Conservation (phyloP, 1,284 basidiomycete genomes). For the Tylopilus orsonianus region DNA sequence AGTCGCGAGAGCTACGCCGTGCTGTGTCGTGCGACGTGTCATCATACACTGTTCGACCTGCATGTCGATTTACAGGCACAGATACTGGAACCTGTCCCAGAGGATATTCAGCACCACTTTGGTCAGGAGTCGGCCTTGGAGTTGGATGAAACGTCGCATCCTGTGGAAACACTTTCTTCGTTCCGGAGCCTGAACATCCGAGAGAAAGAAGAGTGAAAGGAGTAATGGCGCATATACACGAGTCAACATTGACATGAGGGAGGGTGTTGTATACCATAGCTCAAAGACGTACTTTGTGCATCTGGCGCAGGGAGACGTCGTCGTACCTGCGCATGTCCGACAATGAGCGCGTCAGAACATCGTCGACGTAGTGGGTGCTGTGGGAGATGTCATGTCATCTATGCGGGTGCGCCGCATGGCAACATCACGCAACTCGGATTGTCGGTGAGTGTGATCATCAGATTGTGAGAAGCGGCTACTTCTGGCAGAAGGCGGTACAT, state of each 20-base stretch:
- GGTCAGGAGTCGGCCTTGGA: slow-evolving; percentile 15
- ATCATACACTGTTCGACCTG: slow-evolving; percentile 2
- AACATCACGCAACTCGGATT: slow-evolving; percentile 16
- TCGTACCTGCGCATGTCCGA: slow-evolving; percentile 21
- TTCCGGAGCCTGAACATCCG: slow-evolving; percentile 26
- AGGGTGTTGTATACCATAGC: slow-evolving; percentile 31
- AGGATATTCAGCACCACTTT: slow-evolving; percentile 15
- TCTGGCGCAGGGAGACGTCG: slow-evolving; percentile 23
- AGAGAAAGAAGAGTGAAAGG: slow-evolving; percentile 15
- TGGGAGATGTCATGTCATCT: slow-evolving; percentile 18
- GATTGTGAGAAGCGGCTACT: slow-evolving; percentile 29
- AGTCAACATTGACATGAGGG: slow-evolving; percentile 35
- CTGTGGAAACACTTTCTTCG: slow-evolving; percentile 37
- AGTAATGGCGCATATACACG: slow-evolving; percentile 18
- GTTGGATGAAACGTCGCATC: slow-evolving; percentile 35
- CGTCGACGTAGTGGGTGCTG: slow-evolving; percentile 16
- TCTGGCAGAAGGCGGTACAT: slow-evolving; percentile 11
- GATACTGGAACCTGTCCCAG: not conserved
- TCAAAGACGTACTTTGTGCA: slow-evolving; percentile 45
- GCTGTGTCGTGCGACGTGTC: slow-evolving; percentile 6
- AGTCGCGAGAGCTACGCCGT: slow-evolving; percentile 20
- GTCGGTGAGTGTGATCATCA: slow-evolving; percentile 13
- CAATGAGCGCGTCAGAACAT: slow-evolving; percentile 21
- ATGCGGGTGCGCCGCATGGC: slow-evolving; percentile 19
- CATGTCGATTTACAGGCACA: slow-evolving; percentile 8